Evolutionary conservation across 768 basidiomycete species (phyloP), one percentile per base, ranked within the genome.

Genomic region (Termitomyces sp.): DNA sequence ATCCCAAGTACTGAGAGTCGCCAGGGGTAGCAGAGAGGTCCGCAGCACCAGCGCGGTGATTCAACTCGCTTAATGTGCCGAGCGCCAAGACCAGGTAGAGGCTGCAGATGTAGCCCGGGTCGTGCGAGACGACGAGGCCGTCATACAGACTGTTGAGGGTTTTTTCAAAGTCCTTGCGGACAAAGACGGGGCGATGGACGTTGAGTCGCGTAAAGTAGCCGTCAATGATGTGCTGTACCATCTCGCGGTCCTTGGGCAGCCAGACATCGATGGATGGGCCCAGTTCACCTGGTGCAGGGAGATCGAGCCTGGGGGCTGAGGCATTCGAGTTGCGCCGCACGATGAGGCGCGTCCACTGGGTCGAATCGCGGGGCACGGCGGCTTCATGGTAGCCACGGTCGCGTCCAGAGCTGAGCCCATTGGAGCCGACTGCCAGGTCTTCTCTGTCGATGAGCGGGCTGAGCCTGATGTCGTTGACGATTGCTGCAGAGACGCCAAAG

Each of bases 21-120:
- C 72, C 65, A 32, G 74, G 69, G 14, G 78, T 15, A 5, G 14
- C 76, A 51, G 81, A 77, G 46, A 80, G 76, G 47, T 87, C 83
- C 50, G 78, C 72, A 25, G 80, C 74, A 62, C 80, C 83, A 1
- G 83, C 86, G 60, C 84, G 86, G 66, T 91, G 84, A 68, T 91
- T 92, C 65, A 92, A 81, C 67, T 93, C 90, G 74, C 87, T 88
- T 65, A 94, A 79, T 1, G 92, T 92, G 3, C 92, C 92, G 1
- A 94, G 81, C 0, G 90, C 92, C 55, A 94, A 74, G 45, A 94
- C 76, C 32, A 94, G 77, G 70, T 94, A 93, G 60, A 89, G 71
- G 71, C 87, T 86, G 73, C 89, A 93, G 5, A 94, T 68, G 72
- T 84, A 91, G 20, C 92, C 92, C 12, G 90, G 88, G 68, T 94